phyloP scores from a whole-genome alignment of 2,329 filamentous ascomycete genomes.

The Fulvia fulva region DNA sequence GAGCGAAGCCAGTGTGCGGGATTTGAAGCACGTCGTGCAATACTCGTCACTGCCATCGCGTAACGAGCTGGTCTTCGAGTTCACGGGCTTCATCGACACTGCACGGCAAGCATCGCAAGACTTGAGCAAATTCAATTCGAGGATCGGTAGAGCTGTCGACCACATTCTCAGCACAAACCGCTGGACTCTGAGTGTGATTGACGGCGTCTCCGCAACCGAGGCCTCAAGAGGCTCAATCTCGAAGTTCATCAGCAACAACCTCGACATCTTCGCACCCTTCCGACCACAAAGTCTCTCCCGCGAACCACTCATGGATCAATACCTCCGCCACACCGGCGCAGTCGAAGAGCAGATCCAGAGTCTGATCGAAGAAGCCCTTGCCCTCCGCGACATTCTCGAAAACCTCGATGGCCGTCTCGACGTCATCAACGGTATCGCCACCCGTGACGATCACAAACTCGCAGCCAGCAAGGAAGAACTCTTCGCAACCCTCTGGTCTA shows the following conservation, averaged over 20 bases:
- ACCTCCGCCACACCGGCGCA: constrained; percentile 66
- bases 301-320: constrained; percentile 65
- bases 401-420: constrained; percentile 67
- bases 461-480: constrained; percentile 61
- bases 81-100: constrained; percentile 70
- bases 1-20: constrained; percentile 68
- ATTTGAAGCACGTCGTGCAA: constrained; percentile 67
- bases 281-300: constrained; percentile 57
- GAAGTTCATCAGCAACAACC: constrained; percentile 40
- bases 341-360: constrained; percentile 65
- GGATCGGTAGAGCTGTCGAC: constrained; percentile 70
- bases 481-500: constrained; percentile 67
- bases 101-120: constrained; percentile 62
- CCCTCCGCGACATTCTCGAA: constrained; percentile 61
- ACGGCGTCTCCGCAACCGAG: constrained; percentile 52
- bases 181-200: constrained; percentile 68
- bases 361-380: constrained; percentile 67
- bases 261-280: constrained; percentile 57
- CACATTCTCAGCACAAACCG: constrained; percentile 69
- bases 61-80: constrained; percentile 69
- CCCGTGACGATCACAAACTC: constrained; percentile 59
- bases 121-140: constrained; percentile 70
- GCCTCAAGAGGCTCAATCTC: constrained; percentile 38
- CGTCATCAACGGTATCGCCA: constrained; percentile 65
- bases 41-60: constrained; percentile 65